Evolutionary conservation across 2,329 filamentous ascomycete genomes (phyloP).

Genomic region (Rutstroemia sp.): DNA sequence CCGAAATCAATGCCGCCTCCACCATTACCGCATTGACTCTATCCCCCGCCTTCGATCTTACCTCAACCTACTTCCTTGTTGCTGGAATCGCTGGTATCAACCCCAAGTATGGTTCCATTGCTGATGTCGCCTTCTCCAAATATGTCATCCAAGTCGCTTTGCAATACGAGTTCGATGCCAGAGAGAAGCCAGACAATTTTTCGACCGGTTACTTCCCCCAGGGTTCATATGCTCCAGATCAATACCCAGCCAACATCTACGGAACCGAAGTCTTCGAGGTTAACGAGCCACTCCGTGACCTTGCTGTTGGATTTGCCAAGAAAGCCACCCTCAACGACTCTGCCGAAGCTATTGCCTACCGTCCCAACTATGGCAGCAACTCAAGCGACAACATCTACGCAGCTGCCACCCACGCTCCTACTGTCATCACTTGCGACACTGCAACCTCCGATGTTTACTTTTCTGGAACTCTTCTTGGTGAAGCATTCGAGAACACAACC

Average conservation of each 20-base stretch:
- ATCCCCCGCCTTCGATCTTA: slow-evolving; percentile 55
- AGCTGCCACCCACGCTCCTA: slow-evolving; percentile 40
- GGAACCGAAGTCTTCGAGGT: slow-evolving; percentile 66
- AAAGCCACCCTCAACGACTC: slow-evolving; percentile 47
- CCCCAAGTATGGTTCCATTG: slow-evolving; percentile 58
- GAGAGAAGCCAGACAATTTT: slow-evolving; percentile 59
- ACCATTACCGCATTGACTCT: slow-evolving; percentile 57
- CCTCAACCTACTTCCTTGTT: slow-evolving; percentile 61
- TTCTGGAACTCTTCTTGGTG: slow-evolving; percentile 51
- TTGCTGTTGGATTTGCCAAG: slow-evolving; percentile 43
- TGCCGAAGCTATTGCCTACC: slow-evolving; percentile 42
- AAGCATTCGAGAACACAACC: slow-evolving; percentile 59
- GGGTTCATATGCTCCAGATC: slow-evolving; percentile 44
- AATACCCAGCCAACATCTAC: slow-evolving; percentile 53
- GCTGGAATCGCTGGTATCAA: slow-evolving; percentile 70
- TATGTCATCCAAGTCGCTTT: slow-evolving; percentile 68
- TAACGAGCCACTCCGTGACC: slow-evolving; percentile 48
- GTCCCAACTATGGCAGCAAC: slow-evolving; percentile 41
- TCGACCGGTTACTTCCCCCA: slow-evolving; percentile 62
- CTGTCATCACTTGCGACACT: slow-evolving; percentile 56
- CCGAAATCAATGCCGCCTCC: slow-evolving; percentile 67
- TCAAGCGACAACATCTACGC: slow-evolving; percentile 35
- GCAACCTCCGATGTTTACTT: slow-evolving; percentile 69
- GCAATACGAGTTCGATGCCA: slow-evolving; percentile 67
- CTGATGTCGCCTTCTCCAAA: slow-evolving; percentile 58